A percentile compares a stretch with the other conserved stretches of the same genome.
These are phyloP conservation scores for Fagus sylvatica DNA, from an alignment of 306 rosid species.

Conservation along the genomic window DNA sequence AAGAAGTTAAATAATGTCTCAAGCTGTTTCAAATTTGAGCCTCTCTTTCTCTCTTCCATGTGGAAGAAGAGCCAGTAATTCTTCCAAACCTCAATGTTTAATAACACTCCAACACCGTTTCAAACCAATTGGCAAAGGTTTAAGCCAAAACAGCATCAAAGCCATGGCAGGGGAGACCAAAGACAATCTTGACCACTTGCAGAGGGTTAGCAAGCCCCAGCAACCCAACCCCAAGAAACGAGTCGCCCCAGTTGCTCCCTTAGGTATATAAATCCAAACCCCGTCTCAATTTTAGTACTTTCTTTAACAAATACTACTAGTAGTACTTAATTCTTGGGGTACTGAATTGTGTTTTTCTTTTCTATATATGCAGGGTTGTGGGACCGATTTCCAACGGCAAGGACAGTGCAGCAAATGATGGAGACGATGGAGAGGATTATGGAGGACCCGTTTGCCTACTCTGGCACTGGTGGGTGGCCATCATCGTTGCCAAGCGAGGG, in stretches of 20 bases:
- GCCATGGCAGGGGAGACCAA: slow-evolving; percentile 53
- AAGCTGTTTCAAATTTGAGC: slow-evolving; percentile 32
- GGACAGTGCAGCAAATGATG: slow-evolving; percentile 80
- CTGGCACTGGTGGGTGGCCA: slow-evolving; percentile 36
- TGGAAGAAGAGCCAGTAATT: background rate
- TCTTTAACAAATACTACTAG: background rate
- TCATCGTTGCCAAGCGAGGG: slow-evolving; percentile 38
- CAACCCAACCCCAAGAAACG: slow-evolving; percentile 42
- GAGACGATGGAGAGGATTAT: slow-evolving; percentile 79
- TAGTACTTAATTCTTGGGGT: background rate
- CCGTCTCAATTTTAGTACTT: background rate
- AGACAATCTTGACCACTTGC: slow-evolving; percentile 52
- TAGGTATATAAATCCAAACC: slow-evolving; percentile 33
- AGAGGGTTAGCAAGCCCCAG: slow-evolving; percentile 33
- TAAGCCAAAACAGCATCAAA: slow-evolving; percentile 12
- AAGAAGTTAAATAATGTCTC: slow-evolving; percentile 25
- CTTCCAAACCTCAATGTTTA: background rate
- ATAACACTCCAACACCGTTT: background rate
- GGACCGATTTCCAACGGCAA: slow-evolving; percentile 80
- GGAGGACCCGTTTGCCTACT: slow-evolving; percentile 68
- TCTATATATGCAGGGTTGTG: slow-evolving; percentile 53
- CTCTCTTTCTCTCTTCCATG: slow-evolving; percentile 24
- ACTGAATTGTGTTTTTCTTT: background rate
- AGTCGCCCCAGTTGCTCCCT: slow-evolving; percentile 44
- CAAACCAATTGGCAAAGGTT: slow-evolving; percentile 17